Base-by-base conservation (phyloP, 1,139 yeast genomes). In the Suhomyces panamericanus region DNA sequence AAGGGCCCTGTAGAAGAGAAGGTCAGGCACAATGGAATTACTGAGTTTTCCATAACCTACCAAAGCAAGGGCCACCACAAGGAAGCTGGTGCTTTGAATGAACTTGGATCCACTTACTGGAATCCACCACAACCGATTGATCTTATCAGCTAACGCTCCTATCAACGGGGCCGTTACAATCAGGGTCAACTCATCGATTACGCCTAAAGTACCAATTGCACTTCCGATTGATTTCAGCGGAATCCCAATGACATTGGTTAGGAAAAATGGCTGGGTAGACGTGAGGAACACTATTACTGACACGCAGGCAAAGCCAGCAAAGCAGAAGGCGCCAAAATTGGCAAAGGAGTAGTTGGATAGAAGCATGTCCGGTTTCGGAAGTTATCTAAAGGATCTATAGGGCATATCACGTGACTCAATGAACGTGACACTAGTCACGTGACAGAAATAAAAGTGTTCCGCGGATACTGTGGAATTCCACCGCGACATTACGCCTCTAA, bases 201-300 rank as follows among this genome's bases (percentile, higher is more conserved):
- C 77, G 0, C 88, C 87, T 40, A 85, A 59, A 3, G 76, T 67
- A 0, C 90, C 89, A 14, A 83, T 77, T 41, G 77, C 70, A 36
- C 70, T 67, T 1, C 90, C 90, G 46, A 81, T 69, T 37, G 70
- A 67, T 5, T 64, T 58, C 13, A 63, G 58, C 15, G 49, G 43
- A 30, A 78, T 63, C 0, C 78, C 78, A 14, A 83, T 63, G 1
- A 81, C 77, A 54, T 81, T 83, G 5, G 80, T 71, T 32, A 85
- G 67, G 58, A 77, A 82, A 57, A 83, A 84, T 3, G 90, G 81
- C 64, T 84, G 90, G 1, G 88, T 78, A 6, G 88, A 75, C 29
- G 83, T 73, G 41, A 84, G 62, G 56, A 84, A 85, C n/a, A 85
- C 89, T 37, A 82, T 80, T 42, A 82, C 69, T 3, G 87, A 70